Base-by-base conservation (phyloP, 2,329 filamentous ascomycete species). In the Teratosphaeria destructans region DNA sequence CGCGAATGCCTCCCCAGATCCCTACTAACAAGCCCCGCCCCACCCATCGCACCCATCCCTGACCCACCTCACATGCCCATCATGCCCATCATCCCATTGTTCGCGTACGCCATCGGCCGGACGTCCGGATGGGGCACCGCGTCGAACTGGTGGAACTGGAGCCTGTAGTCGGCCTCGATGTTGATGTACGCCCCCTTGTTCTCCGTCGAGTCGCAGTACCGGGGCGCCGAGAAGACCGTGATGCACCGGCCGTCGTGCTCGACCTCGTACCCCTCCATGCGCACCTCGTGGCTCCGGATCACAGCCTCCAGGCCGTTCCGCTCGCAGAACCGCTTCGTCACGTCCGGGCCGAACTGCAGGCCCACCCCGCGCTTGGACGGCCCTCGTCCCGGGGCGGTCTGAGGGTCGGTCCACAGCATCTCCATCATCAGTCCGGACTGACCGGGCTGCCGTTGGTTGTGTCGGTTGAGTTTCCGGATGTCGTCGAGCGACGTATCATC, bases 131-230 rank as follows among this genome's bases (percentile, higher is more conserved):
- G 94, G 63, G 92, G 92, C 58, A 99, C 94, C 7, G 94, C 94
- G 68, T 97, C 92, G 67, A 99, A 99, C 72, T 96, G 87, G 73
- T 94, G 84, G 77, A 89, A 99, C 43, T 90, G 79, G 68, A 97
- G 86, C 80, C 96, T 95, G 73, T 95, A 90, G 63, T 96, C 89
- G 16, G 89, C 83, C 35, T 89, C 89, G 65, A 99, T 88, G 76
- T 99, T 97, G 82, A 99, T 99, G 75, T 95, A 99, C 19, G 94
- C 94, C 64, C 94, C 94, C 78, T 92, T 94, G 78, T 99, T 99
- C 78, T 96, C 93, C 0, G 94, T 97, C 68, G 90, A 90, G 73
- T 99, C 94, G 76, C 94, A 99, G 75, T 99, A 99, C 75, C 86
- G 95, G 47, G 94, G 94, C 29, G 94, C 94, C 49, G 93, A 97